Percentiles rank a stretch among this genome's conserved stretches.
Evolutionary conservation across 2,329 filamentous ascomycete genomes (phyloP).

Genomic region (Colletotrichum coccodes): DNA sequence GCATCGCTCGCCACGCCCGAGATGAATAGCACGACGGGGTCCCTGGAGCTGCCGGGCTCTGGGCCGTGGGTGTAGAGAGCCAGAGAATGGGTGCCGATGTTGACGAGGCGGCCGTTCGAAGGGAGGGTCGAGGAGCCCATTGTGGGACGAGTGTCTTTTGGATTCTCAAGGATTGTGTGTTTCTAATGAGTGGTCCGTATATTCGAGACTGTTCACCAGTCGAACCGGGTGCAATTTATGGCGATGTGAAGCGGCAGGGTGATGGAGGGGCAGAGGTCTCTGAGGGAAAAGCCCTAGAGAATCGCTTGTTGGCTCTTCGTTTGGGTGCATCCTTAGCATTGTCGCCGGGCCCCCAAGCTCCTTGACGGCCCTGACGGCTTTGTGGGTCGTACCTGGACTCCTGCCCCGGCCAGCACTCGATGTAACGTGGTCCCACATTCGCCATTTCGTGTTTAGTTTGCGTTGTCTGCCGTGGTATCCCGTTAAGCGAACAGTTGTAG

Average conservation of each 20-base stretch:
- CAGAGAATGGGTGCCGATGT: slow-evolving; percentile 18
- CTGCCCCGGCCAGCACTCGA: too few species aligned
- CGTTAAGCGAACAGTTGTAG: too few species aligned
- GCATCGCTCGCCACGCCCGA: slow-evolving; percentile 20
- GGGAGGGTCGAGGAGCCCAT: neutral
- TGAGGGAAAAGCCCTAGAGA: too few species aligned
- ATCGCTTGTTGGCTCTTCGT: too few species aligned
- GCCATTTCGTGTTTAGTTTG: too few species aligned
- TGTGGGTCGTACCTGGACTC: too few species aligned
- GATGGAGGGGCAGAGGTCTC: neutral
- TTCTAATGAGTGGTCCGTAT: neutral
- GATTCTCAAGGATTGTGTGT: neutral
- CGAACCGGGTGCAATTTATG: neutral
- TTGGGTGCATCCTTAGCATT: too few species aligned
- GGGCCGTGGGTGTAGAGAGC: slow-evolving; percentile 13
- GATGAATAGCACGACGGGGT: slow-evolving; percentile 5
- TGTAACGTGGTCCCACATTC: too few species aligned
- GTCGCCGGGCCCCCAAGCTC: too few species aligned
- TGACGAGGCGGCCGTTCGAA: slow-evolving; percentile 13
- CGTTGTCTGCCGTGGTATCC: too few species aligned
- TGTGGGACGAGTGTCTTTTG: neutral
- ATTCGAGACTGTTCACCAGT: neutral
- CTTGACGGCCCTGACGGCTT: too few species aligned
- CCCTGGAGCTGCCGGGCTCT: neutral
- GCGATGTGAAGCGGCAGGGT: neutral